These are phyloP conservation scores for Dissophora globulifera DNA, from an alignment of 192 early-diverging fungal genomes.

Conservation along the genomic window DNA sequence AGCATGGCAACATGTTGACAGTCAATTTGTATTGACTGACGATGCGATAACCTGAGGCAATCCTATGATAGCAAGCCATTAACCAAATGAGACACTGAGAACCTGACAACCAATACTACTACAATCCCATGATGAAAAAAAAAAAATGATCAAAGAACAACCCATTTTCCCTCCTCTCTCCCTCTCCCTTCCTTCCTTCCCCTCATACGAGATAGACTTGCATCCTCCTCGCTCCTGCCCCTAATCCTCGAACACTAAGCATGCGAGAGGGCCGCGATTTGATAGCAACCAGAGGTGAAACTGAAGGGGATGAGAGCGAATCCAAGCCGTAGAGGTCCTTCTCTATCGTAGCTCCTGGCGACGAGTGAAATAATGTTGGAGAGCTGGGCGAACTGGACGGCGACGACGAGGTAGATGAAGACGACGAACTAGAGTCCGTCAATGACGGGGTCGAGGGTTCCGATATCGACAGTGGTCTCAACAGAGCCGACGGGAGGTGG, in stretches of 20 bases:
- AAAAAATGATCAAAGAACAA: neutral
- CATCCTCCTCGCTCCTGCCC: slow-evolving; percentile 24
- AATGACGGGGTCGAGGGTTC: slow-evolving; percentile 35
- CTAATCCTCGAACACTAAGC: slow-evolving; percentile 40
- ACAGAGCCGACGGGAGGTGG: slow-evolving; percentile 13
- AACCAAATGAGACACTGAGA: no score
- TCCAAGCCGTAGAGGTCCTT: slow-evolving; percentile 14
- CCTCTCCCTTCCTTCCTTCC: neutral
- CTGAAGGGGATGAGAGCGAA: slow-evolving; percentile 10
- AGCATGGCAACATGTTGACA: neutral
- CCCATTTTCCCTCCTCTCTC: neutral
- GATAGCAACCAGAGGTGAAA: slow-evolving; percentile 12
- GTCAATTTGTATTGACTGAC: no score
- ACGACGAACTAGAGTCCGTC: slow-evolving; percentile 18
- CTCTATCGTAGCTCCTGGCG: slow-evolving; percentile 5
- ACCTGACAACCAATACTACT: no score
- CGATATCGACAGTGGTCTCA: slow-evolving; percentile 26
- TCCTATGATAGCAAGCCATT: no score
- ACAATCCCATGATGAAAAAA: neutral
- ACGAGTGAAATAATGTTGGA: slow-evolving; percentile 7
- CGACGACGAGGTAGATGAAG: slow-evolving; percentile 40
- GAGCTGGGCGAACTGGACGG: slow-evolving; percentile 31
- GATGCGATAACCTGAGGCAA: no score
- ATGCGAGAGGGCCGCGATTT: slow-evolving; percentile 26
- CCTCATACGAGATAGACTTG: slow-evolving; percentile 39